phyloP scores from a whole-genome alignment of 129 eudicot species.

The Pulicaria dysenterica region DNA sequence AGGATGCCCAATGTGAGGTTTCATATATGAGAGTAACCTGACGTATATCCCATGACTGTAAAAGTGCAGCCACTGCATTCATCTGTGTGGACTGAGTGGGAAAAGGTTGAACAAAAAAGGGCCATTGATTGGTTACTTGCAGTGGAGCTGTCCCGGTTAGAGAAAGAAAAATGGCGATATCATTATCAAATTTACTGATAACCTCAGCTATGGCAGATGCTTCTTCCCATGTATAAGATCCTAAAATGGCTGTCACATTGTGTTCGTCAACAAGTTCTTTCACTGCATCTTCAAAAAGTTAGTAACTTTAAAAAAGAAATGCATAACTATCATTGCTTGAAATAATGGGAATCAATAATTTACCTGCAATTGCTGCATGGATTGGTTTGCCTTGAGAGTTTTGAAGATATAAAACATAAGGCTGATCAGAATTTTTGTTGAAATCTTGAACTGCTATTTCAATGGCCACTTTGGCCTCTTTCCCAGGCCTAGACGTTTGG shows the following conservation, averaged over 20 bases:
- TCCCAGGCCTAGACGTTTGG: conserved; percentile 43
- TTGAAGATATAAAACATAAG: conserved; percentile 24
- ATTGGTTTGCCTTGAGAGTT: conserved; percentile 37
- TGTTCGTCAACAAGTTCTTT: conserved; percentile 26
- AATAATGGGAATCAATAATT: background rate
- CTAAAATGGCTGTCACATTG: conserved; percentile 48
- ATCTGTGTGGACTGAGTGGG: conserved; percentile 35
- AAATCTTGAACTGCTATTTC: conserved; percentile 51
- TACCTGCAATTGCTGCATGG: conserved; percentile 52
- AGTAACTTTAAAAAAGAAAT: background rate
- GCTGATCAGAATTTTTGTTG: conserved; percentile 15
- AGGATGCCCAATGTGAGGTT: conserved; percentile 20
- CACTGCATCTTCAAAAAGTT: conserved; percentile 12
- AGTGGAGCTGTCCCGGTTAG: conserved; percentile 36
- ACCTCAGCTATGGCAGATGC: conserved; percentile 43
- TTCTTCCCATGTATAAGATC: conserved; percentile 56
- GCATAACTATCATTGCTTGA: background rate
- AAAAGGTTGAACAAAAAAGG: conserved; percentile 43
- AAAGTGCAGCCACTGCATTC: conserved; percentile 52
- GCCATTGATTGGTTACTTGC: conserved; percentile 33
- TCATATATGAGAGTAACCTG: conserved; percentile 39
- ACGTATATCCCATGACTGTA: conserved; percentile 39
- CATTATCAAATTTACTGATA: conserved; percentile 16
- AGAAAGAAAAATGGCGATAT: conserved; percentile 42
- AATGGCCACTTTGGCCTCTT: conserved; percentile 50